These are phyloP conservation scores for Kalmanozyma brasiliensis DNA, from an alignment of 1,284 basidiomycete genomes.

Conservation along the genomic window DNA sequence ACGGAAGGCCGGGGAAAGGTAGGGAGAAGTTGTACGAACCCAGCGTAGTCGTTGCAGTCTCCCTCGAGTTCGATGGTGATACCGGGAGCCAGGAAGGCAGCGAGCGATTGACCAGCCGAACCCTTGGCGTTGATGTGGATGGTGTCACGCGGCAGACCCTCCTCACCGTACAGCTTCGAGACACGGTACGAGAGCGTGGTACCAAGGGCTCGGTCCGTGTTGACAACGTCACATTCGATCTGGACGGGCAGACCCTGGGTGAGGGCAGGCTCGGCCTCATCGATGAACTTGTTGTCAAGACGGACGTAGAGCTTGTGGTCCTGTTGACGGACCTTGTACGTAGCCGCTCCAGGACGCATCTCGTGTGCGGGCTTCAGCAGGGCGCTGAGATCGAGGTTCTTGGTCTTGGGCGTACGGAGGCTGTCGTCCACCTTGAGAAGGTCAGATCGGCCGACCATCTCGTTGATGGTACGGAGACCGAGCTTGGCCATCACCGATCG, in stretches of 20 bases:
- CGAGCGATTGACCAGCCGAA: constrained; percentile 62
- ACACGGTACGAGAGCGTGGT: constrained; percentile 66
- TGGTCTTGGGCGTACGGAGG: constrained; percentile 59
- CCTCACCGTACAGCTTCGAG: constrained; percentile 63
- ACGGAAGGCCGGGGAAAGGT: no score
- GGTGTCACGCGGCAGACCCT: constrained; percentile 62
- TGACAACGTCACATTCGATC: constrained; percentile 65
- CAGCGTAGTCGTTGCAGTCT: constrained; percentile 62
- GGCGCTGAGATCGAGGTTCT: constrained; percentile 55
- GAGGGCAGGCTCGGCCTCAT: constrained; percentile 63
- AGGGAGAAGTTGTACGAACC: constrained; percentile 4
- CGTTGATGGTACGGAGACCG: constrained; percentile 63
- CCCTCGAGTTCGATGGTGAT: constrained; percentile 65
- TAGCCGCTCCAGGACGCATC: constrained; percentile 66
- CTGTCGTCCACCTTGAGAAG: constrained; percentile 59
- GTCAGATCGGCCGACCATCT: constrained; percentile 64
- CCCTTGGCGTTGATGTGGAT: constrained; percentile 67
- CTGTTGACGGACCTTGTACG: constrained; percentile 66
- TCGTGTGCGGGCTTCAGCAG: constrained; percentile 63
- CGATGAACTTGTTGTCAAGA: constrained; percentile 66
- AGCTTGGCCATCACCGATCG: constrained; percentile 65
- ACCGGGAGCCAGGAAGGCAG: constrained; percentile 64
- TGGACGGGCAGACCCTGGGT: constrained; percentile 61
- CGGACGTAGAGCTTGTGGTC: constrained; percentile 65
- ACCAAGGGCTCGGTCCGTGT: constrained; percentile 65